Conservation (phyloP, 2,329 filamentous ascomycete genomes). For the Pseudofabraea citricarpa region DNA sequence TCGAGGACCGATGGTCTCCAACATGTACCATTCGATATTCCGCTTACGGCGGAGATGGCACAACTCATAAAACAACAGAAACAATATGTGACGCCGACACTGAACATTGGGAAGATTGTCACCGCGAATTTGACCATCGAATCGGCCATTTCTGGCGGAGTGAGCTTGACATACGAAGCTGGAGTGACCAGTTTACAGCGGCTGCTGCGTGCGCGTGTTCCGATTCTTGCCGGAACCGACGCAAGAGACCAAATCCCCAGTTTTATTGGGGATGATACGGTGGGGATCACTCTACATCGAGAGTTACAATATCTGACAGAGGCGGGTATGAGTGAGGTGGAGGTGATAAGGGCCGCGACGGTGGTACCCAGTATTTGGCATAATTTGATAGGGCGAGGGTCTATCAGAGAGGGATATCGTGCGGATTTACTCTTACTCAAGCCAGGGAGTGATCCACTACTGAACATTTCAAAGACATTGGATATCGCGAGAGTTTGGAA, state of each 20-base stretch:
- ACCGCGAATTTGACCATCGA: not conserved
- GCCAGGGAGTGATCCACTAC: constrained; percentile 2
- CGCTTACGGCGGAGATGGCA: constrained; percentile 10
- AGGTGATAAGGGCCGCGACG: constrained; percentile 3
- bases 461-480: constrained; percentile 5
- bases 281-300: constrained; percentile 4
- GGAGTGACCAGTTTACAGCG: not conserved
- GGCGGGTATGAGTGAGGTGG: constrained; percentile 4
- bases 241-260: not conserved
- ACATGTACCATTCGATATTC: constrained; percentile 20
- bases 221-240: constrained; percentile 7
- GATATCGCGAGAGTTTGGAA: constrained; percentile 8
- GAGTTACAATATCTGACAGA: constrained; percentile 5
- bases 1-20: constrained; percentile 19
- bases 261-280: not conserved
- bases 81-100: constrained; percentile 20
- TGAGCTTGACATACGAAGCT: not conserved
- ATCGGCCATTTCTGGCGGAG: not conserved
- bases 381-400: constrained; percentile 4
- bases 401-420: constrained; percentile 3
- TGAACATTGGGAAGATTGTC: constrained; percentile 6
- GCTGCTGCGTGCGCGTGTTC: constrained; percentile 2
- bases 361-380: constrained; percentile 2
- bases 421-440: constrained; percentile 6
- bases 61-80: constrained; percentile 12